Conservation (phyloP, 345 rosid genomes). For the Bruguiera sexangula region DNA sequence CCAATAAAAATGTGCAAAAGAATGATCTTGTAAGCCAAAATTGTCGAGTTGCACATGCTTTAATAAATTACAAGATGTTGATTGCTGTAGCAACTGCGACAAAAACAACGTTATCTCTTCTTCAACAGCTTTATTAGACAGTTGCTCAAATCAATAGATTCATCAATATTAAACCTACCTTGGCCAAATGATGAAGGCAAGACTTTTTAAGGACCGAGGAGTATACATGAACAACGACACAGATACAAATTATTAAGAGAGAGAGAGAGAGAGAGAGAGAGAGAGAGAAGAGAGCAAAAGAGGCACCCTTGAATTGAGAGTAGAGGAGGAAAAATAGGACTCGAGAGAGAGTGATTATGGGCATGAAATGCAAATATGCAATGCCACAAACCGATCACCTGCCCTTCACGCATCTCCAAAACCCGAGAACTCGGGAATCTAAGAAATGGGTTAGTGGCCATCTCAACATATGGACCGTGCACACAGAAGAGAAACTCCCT, state of each 20-base stretch:
- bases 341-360: slow-evolving; percentile 6
- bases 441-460: slow-evolving; percentile 27
- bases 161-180: too few species aligned
- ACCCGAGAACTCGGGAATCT: slow-evolving; percentile 18
- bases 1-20: too few species aligned
- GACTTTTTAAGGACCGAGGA: too few species aligned
- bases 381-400: slow-evolving; percentile 32
- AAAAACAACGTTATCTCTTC: too few species aligned
- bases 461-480: slow-evolving; percentile 28
- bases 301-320: slow-evolving; percentile 23
- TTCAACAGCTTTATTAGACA: too few species aligned
- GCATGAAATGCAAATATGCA: slow-evolving; percentile 31
- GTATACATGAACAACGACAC: too few species aligned
- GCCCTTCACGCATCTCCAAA: slow-evolving; percentile 25
- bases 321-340: slow-evolving; percentile 15
- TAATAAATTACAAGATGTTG: too few species aligned
- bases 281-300: not conserved
- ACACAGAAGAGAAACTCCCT: slow-evolving; percentile 30
- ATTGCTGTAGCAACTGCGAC: too few species aligned
- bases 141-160: too few species aligned
- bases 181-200: too few species aligned
- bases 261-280: not conserved
- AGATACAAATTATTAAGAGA: not conserved
- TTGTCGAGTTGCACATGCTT: too few species aligned
- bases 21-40: too few species aligned